Conservation (phyloP, 2,329 filamentous ascomycete genomes). For the Colletotrichum sp. region DNA sequence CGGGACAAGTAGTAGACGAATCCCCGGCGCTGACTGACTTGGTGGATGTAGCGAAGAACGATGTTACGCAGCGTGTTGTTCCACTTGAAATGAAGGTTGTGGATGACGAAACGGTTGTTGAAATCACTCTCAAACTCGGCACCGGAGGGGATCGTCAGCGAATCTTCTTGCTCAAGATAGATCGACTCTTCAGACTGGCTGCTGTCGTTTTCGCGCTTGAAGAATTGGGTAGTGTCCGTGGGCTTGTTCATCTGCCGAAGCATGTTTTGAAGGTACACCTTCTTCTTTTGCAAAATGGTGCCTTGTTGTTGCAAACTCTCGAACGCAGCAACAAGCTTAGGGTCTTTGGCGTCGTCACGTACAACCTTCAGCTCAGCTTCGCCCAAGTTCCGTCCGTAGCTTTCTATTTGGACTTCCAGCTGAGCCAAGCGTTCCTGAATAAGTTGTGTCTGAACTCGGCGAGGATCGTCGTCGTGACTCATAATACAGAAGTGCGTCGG, state of each 20-base stretch:
- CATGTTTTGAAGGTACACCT: slow-evolving; percentile 64
- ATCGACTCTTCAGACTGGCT: slow-evolving; percentile 39
- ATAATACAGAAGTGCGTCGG: slow-evolving; percentile 95
- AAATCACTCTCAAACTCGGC: slow-evolving; percentile 93
- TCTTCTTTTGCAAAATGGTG: slow-evolving; percentile 62
- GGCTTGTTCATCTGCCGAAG: slow-evolving; percentile 51
- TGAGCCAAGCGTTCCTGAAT: slow-evolving; percentile 82
- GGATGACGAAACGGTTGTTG: slow-evolving; percentile 97
- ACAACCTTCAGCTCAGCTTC: slow-evolving; percentile 75
- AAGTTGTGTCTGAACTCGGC: slow-evolving; percentile 84
- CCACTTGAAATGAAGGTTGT: slow-evolving; percentile 98
- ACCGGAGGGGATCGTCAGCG: slow-evolving; percentile 70
- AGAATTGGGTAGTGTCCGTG: slow-evolving; percentile 30
- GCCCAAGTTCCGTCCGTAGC: slow-evolving; percentile 74
- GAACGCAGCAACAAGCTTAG: slow-evolving; percentile 60
- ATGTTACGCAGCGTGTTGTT: slow-evolving; percentile 96
- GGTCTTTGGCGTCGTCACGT: slow-evolving; percentile 54
- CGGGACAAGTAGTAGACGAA: slow-evolving; percentile 98
- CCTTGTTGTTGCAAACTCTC: slow-evolving; percentile 65
- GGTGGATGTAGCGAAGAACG: slow-evolving; percentile 95
- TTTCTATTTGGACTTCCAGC: slow-evolving; percentile 77
- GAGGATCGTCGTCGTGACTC: slow-evolving; percentile 87
- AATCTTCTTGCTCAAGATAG: slow-evolving; percentile 58
- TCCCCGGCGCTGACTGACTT: slow-evolving; percentile 92
- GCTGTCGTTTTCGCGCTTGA: slow-evolving; percentile 27